phyloP scores from a whole-genome alignment of 1,284 basidiomycete genomes.

The Golubevia pallescens region DNA sequence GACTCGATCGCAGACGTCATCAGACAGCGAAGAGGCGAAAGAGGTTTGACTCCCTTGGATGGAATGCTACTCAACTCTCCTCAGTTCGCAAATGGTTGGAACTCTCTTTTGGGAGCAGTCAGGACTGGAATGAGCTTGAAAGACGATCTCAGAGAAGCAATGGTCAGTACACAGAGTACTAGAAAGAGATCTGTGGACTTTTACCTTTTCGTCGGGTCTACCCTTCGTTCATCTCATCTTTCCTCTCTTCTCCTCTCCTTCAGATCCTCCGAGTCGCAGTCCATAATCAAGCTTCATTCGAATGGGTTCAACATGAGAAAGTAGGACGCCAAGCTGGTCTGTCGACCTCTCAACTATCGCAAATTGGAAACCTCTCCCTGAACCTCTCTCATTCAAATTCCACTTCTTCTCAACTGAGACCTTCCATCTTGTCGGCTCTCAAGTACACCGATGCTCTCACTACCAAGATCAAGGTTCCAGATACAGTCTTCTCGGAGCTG shows the following conservation, averaged over 20 bases:
- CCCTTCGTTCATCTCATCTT: not conserved
- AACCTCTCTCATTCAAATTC: slow-evolving; percentile 14
- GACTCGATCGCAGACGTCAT: slow-evolving; percentile 65
- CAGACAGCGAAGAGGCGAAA: slow-evolving; percentile 63
- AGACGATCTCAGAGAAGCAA: slow-evolving; percentile 66
- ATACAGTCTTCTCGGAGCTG: slow-evolving; percentile 43
- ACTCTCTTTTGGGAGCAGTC: slow-evolving; percentile 65
- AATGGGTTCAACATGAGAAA: slow-evolving; percentile 66
- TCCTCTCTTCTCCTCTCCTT: not conserved
- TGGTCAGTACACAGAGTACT: too few relatives aligned
- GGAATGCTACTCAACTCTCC: slow-evolving; percentile 65
- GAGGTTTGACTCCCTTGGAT: slow-evolving; percentile 66
- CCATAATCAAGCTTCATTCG: slow-evolving; percentile 66
- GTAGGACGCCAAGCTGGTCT: slow-evolving; percentile 65
- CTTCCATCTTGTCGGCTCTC: slow-evolving; percentile 56
- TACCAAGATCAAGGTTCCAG: slow-evolving; percentile 51
- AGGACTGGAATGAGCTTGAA: slow-evolving; percentile 64
- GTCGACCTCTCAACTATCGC: slow-evolving; percentile 62
- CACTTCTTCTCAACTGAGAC: slow-evolving; percentile 32
- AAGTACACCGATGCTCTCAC: slow-evolving; percentile 66
- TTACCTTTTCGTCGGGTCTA: too few relatives aligned
- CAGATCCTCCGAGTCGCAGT: slow-evolving; percentile 66
- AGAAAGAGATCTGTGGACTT: too few relatives aligned
- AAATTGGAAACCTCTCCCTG: slow-evolving; percentile 59
- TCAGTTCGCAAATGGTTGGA: slow-evolving; percentile 65